Percentiles rank a stretch among this genome's conserved stretches.
These are phyloP conservation scores for Phyllostachys edulis DNA, from an alignment of 176 grass and related monocot genomes.

Conservation along the genomic window DNA sequence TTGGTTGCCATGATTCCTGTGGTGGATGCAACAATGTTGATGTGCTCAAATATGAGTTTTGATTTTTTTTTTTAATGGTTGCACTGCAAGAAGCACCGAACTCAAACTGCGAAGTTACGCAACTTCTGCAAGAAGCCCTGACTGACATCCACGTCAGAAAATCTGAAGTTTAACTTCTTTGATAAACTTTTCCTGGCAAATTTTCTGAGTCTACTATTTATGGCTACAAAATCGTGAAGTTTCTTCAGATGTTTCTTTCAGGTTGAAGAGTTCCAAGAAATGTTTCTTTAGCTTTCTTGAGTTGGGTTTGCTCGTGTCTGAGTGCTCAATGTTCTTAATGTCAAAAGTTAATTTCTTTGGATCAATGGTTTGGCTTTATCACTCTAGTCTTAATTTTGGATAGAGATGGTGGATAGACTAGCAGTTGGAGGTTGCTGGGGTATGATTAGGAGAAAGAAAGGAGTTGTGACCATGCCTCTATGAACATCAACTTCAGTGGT, in stretches of 20 bases:
- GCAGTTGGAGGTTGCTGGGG: neutral
- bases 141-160: neutral
- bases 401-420: constrained; percentile 3
- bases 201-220: neutral
- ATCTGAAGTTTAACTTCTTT: neutral
- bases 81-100: neutral
- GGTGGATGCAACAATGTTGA: neutral
- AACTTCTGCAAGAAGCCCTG: neutral
- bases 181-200: neutral
- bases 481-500: neutral
- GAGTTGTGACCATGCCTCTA: neutral
- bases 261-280: neutral
- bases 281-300: neutral
- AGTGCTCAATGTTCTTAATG: neutral
- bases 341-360: neutral
- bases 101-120: neutral
- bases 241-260: neutral
- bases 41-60: neutral
- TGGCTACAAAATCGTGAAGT: neutral
- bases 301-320: neutral
- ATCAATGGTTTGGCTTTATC: neutral
- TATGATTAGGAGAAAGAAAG: constrained; percentile 16
- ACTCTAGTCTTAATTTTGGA: constrained; percentile 2
- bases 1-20: neutral
- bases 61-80: neutral